phyloP scores from a whole-genome alignment of 768 basidiomycete genomes.

The Dacryopinax primogenitus region DNA sequence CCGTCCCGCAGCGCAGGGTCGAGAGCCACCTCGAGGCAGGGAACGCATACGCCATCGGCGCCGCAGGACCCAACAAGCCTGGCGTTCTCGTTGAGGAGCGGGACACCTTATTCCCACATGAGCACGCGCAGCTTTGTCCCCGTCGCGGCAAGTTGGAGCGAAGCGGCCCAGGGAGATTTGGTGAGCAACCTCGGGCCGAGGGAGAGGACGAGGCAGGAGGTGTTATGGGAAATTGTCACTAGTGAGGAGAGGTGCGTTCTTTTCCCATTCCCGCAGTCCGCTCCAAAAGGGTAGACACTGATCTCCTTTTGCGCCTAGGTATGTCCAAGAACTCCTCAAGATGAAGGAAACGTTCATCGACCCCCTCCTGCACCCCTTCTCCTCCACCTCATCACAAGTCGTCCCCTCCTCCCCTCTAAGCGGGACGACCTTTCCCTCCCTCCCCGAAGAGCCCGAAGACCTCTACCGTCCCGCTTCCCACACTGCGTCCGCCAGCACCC shows the following conservation, averaged over 20 bases:
- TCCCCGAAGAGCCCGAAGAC: slow-evolving; percentile 9
- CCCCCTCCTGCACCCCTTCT: slow-evolving; percentile 75
- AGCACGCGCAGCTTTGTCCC: slow-evolving; percentile 27
- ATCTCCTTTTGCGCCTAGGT: slow-evolving; percentile 38
- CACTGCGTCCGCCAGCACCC: slow-evolving; percentile 37
- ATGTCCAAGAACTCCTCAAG: slow-evolving; percentile 76
- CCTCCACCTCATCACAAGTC: slow-evolving; percentile 26
- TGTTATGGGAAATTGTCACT: slow-evolving; percentile 90
- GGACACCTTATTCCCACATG: slow-evolving; percentile 71
- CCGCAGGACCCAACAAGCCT: not conserved
- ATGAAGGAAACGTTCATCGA: slow-evolving; percentile 92
- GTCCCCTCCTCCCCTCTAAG: slow-evolving; percentile 18
- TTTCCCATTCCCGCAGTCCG: not conserved
- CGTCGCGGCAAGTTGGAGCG: slow-evolving; percentile 51
- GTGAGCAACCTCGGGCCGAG: slow-evolving; percentile 85
- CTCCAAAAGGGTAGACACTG: not conserved
- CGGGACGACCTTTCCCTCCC: slow-evolving; percentile 15
- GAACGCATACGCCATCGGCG: not conserved
- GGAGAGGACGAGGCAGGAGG: slow-evolving; percentile 91
- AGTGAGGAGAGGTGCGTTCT: slow-evolving; percentile 76
- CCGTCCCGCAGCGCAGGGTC: no score
- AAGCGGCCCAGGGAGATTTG: slow-evolving; percentile 86
- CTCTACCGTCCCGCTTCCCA: slow-evolving; percentile 31
- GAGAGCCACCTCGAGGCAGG: not conserved
- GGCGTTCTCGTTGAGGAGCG: slow-evolving; percentile 51